Conservation (phyloP, 495 filamentous ascomycete genomes). For the Margaritispora aquatica region DNA sequence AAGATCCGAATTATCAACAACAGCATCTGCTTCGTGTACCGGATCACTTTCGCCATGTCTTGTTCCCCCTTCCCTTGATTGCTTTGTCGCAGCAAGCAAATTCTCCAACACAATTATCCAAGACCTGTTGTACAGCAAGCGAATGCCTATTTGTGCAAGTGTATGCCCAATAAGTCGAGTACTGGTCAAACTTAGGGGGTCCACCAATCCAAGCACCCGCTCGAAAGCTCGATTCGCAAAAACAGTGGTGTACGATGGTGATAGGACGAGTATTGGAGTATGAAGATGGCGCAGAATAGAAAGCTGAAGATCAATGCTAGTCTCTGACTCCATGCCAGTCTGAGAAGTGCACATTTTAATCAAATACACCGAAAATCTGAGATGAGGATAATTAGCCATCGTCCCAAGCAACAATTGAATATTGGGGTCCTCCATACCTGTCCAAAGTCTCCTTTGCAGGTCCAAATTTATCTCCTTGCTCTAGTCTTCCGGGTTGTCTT, state of each 20-base stretch:
- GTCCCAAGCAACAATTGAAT: neutral
- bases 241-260: neutral
- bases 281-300: slow-evolving; percentile 9
- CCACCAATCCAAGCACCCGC: neutral
- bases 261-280: slow-evolving; percentile 7
- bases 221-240: slow-evolving; percentile 11
- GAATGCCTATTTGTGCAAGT: slow-evolving; percentile 1
- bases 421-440: no score
- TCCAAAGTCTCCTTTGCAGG: no score
- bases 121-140: neutral
- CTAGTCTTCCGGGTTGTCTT: no score
- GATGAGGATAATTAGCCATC: neutral
- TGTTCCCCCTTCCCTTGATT: neutral
- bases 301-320: slow-evolving; percentile 5
- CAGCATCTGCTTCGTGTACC: slow-evolving; percentile 2
- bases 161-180: neutral
- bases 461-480: no score
- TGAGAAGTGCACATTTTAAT: neutral
- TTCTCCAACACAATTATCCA: slow-evolving; percentile 4
- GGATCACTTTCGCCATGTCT: neutral
- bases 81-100: neutral
- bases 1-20: neutral
- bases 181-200: neutral
- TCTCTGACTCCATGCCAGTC: neutral
- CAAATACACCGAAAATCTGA: neutral